Base-by-base conservation (phyloP, 495 filamentous ascomycete genomes). In the Parathielavia appendiculata region DNA sequence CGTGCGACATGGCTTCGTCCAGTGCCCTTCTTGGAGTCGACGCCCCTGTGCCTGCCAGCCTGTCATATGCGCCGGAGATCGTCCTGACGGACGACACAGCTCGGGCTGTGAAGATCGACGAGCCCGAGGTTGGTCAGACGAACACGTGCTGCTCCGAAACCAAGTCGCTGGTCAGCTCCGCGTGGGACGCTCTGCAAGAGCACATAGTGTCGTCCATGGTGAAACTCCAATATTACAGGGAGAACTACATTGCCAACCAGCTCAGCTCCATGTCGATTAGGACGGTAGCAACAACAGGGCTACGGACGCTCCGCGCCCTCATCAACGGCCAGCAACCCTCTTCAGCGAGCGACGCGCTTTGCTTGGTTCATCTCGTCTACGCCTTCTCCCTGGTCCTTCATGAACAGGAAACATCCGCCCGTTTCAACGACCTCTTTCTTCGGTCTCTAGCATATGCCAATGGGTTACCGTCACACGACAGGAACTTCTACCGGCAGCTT, bases 311-410 rank as follows among this genome's bases (percentile, higher is more conserved):
- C 1, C 64, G 60, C 10, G 58, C 19, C 3, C 56, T 74, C n/a
- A 57, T 78, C 8, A 51, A 69, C 22, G 70, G 72, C 26, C 51
- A 62, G 11, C 57, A 65, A 4, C 62, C 68, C 1, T 58, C 64
- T 0, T 71, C 72, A 0, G 68, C 76, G 9, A 56, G 69, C 54
- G 68, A 75, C 19, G 69, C 64, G 5, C 56, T 78, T 10, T 79
- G 75, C 62, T 71, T 78, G 57, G 58, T 76, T 20, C 75, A 78
- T 51, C 54, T 79, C 16, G 66, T 76, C 32, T 78, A 75, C 50
- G 71, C 76, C 8, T 67, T 79, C 20, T 77, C 75, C n/a, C 49
- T 78, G 22, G 66, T 73, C 9, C 51, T 74, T 10, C 63, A 75
- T 49, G 73, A 71, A 51, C 62, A 71, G 32, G 69, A 66, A 5